A percentile compares a stretch with the other conserved stretches of the same genome.
Evolutionary conservation across 139 green algal genomes (phyloP).

Genomic region (Diplosphaera chodatii): DNA sequence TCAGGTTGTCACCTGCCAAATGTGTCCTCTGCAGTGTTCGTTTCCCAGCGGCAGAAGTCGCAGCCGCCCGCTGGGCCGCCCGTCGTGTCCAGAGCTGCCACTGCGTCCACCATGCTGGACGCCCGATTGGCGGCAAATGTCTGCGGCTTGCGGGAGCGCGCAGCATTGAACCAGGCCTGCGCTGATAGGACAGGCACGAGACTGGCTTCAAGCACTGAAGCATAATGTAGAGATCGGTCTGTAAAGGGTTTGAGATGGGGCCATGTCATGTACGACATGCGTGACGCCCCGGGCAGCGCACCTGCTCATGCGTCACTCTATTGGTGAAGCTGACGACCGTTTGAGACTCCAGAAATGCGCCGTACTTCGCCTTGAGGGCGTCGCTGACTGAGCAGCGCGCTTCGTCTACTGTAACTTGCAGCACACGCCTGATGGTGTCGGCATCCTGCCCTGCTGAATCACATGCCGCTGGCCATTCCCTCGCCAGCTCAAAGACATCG

Average conservation of each 20-base stretch:
- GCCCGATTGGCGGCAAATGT: slow-evolving; percentile 30
- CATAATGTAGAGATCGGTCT: no score
- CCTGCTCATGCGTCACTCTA: slow-evolving; percentile 13
- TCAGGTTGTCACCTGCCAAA: slow-evolving; percentile 57
- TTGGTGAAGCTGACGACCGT: slow-evolving; percentile 58
- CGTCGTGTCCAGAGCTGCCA: slow-evolving; percentile 10
- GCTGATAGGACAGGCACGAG: neutral
- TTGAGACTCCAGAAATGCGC: slow-evolving; percentile 29
- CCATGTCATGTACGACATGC: no score
- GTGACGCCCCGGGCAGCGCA: neutral
- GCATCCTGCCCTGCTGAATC: neutral
- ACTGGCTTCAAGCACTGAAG: no score
- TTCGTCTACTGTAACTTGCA: neutral
- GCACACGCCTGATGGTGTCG: no score
- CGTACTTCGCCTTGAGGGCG: slow-evolving; percentile 49
- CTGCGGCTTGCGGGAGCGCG: slow-evolving; percentile 63
- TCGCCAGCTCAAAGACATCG: slow-evolving; percentile 10
- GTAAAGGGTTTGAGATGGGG: no score
- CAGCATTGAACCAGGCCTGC: slow-evolving; percentile 63
- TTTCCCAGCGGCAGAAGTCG: slow-evolving; percentile 69
- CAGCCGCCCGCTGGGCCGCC: slow-evolving; percentile 21
- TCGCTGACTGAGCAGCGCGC: slow-evolving; percentile 15
- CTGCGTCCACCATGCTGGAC: slow-evolving; percentile 30
- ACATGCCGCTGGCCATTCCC: neutral
- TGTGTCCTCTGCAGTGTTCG: slow-evolving; percentile 50